A percentile compares a stretch with the other conserved stretches of the same genome.
Evolutionary conservation across 306 rosid species (phyloP).

Genomic region (Luffa aegyptiaca): DNA sequence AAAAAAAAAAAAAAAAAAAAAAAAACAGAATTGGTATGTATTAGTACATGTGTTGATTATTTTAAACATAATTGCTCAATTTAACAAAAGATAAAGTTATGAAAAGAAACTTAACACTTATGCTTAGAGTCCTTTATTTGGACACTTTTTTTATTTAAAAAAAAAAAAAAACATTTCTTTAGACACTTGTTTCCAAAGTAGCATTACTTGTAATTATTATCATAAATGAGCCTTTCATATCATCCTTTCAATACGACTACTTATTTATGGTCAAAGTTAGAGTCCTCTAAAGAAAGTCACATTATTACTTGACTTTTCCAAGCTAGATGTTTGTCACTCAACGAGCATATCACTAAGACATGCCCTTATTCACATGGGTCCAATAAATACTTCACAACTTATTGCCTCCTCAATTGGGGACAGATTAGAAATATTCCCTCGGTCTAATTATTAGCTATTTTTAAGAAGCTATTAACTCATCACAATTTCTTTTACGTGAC

Average conservation of each 20-base stretch:
- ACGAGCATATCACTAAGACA: background rate
- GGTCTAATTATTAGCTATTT: background rate
- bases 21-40: too few relatives aligned
- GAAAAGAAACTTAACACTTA: too few relatives aligned
- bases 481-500: too few relatives aligned
- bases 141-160: too few relatives aligned
- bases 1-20: too few relatives aligned
- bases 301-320: background rate
- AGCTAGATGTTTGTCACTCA: background rate
- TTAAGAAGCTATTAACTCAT: background rate
- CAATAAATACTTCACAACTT: background rate
- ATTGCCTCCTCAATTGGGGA: background rate
- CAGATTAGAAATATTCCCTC: background rate
- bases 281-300: background rate
- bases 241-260: background rate
- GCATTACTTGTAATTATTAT: background rate
- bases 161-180: too few relatives aligned
- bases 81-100: too few relatives aligned
- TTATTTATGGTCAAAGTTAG: background rate
- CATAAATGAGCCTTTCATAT: background rate
- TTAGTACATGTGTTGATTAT: too few relatives aligned
- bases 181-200: background rate
- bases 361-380: background rate
- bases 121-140: too few relatives aligned
- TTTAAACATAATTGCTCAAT: too few relatives aligned